phyloP scores from a whole-genome alignment of 1,284 basidiomycete genomes.

The Pyrrhoderma lamaoense region DNA sequence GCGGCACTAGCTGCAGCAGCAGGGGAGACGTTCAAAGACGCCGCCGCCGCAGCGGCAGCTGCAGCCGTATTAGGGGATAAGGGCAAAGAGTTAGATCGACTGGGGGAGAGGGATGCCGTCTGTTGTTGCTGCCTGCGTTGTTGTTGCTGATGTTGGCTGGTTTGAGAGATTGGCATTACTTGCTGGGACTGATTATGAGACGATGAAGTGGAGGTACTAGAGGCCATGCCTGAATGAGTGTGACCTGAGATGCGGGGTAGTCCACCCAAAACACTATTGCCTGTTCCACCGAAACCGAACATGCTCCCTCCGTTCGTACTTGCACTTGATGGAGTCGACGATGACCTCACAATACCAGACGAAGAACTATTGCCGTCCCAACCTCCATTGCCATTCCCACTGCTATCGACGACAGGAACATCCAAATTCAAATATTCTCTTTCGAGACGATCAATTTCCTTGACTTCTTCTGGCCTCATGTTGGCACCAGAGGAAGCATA shows the following conservation, averaged over 20 bases:
- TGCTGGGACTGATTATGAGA: slow-evolving; percentile 20
- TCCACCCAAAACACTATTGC: slow-evolving; percentile 48
- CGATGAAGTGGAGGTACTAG: slow-evolving; percentile 24
- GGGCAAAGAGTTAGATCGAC: neutral
- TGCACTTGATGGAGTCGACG: neutral
- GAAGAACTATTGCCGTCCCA: slow-evolving; percentile 3
- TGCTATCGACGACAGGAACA: too few species aligned
- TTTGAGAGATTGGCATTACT: slow-evolving; percentile 1
- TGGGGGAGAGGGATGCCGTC: slow-evolving; percentile 2
- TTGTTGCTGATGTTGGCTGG: slow-evolving; percentile 7
- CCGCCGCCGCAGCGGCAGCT: slow-evolving; percentile 28
- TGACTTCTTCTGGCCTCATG: neutral
- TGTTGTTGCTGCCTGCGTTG: slow-evolving; percentile 5
- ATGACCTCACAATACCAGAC: slow-evolving; percentile 1
- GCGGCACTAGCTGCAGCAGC: slow-evolving; percentile 30
- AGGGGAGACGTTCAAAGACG: slow-evolving; percentile 35
- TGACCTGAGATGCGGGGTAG: slow-evolving; percentile 66
- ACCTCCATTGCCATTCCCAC: neutral
- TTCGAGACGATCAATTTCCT: neutral
- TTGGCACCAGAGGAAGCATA: neutral
- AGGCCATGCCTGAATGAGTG: slow-evolving; percentile 31
- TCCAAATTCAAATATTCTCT: neutral
- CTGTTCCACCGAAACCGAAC: slow-evolving; percentile 33
- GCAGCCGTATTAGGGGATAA: slow-evolving; percentile 15
- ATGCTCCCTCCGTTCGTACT: slow-evolving; percentile 54